phyloP scores from a whole-genome alignment of 1,139 yeast genomes.

The Kodamaea alishanica region DNA sequence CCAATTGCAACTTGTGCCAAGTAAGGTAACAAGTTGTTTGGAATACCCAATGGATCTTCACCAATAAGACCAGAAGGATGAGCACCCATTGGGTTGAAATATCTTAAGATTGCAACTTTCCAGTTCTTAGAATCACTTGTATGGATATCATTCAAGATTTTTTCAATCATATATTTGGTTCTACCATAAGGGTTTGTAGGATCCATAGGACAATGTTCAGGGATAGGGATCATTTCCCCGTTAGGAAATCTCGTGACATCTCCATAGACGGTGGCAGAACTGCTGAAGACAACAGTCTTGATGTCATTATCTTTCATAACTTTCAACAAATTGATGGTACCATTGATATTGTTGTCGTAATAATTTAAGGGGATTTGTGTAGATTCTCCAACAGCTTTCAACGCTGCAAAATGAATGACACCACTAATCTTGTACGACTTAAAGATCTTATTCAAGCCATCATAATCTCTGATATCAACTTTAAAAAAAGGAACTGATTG shows the following conservation, averaged over 20 bases:
- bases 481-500: constrained; percentile 53
- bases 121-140: constrained; percentile 42
- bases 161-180: constrained; percentile 66
- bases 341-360: constrained; percentile 66
- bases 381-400: constrained; percentile 85
- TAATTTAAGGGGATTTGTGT: constrained; percentile 66
- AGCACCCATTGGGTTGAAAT: constrained; percentile 83
- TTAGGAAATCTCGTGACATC: constrained; percentile 71
- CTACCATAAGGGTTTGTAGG: constrained; percentile 79
- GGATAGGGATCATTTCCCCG: constrained; percentile 63
- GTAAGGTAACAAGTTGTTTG: constrained; percentile 72
- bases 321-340: constrained; percentile 58
- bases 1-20: constrained; percentile 79
- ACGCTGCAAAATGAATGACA: constrained; percentile 81
- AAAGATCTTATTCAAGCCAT: constrained; percentile 48
- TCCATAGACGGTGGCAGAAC: constrained; percentile 83
- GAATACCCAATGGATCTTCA: constrained; percentile 76
- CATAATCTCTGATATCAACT: constrained; percentile 55
- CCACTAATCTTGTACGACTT: constrained; percentile 49
- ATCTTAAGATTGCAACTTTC: constrained; percentile 67
- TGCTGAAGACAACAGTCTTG: constrained; percentile 65
- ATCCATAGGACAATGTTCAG: constrained; percentile 72
- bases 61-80: constrained; percentile 79
- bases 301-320: constrained; percentile 49
- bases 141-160: constrained; percentile 56